These are phyloP conservation scores for Solanum infundibuliforme DNA, from an alignment of 257 asterid species.

Conservation along the genomic window DNA sequence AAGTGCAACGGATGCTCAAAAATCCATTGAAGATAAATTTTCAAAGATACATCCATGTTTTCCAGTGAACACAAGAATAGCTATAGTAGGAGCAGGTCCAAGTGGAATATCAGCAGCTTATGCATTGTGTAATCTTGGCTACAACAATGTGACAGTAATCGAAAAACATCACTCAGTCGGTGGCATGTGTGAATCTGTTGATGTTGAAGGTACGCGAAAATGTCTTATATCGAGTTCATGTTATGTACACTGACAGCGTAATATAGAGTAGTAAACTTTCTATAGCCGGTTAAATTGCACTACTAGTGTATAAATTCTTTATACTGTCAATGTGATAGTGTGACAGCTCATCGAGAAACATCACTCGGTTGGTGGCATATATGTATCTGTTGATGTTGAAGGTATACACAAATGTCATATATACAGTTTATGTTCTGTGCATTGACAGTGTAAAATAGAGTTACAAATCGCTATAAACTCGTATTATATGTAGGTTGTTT, in stretches of 20 bases:
- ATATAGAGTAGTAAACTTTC: background rate
- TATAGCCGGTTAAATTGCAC: background rate
- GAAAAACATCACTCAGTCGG: slow-evolving; percentile 77
- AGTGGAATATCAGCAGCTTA: slow-evolving; percentile 82
- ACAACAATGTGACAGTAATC: slow-evolving; percentile 48
- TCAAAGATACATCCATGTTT: slow-evolving; percentile 58
- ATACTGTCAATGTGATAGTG: background rate
- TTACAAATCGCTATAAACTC: background rate
- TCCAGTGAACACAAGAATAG: slow-evolving; percentile 49
- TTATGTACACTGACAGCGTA: background rate
- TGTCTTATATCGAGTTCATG: background rate
- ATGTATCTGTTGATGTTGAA: background rate
- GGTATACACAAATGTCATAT: background rate
- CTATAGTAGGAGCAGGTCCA: slow-evolving; percentile 73
- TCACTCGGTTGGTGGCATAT: background rate
- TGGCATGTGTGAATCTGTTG: slow-evolving; percentile 38
- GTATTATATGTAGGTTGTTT: background rate
- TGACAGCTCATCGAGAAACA: background rate
- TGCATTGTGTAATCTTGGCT: slow-evolving; percentile 60
- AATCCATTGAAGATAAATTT: slow-evolving; percentile 43
- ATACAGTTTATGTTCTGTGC: background rate
- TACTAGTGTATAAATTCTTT: background rate
- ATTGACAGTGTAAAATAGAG: background rate
- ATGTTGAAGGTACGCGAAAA: slow-evolving; percentile 27
- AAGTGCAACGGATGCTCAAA: slow-evolving; percentile 28